Evolutionary conservation across 352 stramenopile species (phyloP).

Genomic region (Aphanomyces cochlioides): DNA sequence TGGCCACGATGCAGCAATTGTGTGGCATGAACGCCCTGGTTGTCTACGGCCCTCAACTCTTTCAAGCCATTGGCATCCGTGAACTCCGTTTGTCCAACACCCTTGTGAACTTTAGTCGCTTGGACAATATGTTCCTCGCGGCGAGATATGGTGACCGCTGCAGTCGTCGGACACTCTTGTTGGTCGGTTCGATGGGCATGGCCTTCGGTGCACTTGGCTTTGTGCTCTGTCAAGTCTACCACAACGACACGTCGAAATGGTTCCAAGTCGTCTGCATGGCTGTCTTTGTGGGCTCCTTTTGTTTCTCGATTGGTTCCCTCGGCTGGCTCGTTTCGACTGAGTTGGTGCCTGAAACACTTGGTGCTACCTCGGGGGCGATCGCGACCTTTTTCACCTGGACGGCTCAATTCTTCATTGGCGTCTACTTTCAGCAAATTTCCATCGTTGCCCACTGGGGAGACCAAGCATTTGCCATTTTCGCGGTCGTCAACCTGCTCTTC

Average conservation of each 20-base stretch:
- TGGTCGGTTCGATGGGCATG: slow-evolving; percentile 19
- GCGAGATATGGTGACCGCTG: background rate
- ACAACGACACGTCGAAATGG: slow-evolving; percentile 31
- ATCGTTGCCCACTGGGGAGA: slow-evolving; percentile 36
- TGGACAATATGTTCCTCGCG: slow-evolving; percentile 1
- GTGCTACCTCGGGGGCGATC: slow-evolving; percentile 44
- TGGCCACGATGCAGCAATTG: slow-evolving; percentile 14
- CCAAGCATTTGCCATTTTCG: slow-evolving; percentile 42
- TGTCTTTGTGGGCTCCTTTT: slow-evolving; percentile 20
- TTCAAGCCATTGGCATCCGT: slow-evolving; percentile 6
- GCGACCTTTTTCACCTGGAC: slow-evolving; percentile 52
- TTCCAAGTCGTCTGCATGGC: slow-evolving; percentile 41
- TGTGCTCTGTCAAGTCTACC: slow-evolving; percentile 23
- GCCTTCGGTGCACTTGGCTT: slow-evolving; percentile 5
- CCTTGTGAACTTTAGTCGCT: slow-evolving; percentile 22
- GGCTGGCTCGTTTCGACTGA: slow-evolving; percentile 48
- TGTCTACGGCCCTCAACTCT: slow-evolving; percentile 20
- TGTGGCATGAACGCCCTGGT: slow-evolving; percentile 23
- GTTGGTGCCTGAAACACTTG: slow-evolving; percentile 51
- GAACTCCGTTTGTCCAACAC: slow-evolving; percentile 25
- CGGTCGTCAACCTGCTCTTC: slow-evolving; percentile 37
- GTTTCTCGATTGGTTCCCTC: slow-evolving; percentile 46
- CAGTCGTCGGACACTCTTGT: slow-evolving; percentile 25
- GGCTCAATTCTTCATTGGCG: slow-evolving; percentile 48
- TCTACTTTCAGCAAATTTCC: slow-evolving; percentile 51